These are phyloP conservation scores for Helotiales sp. DNA, from an alignment of 2,329 filamentous ascomycete genomes.

Conservation along the genomic window DNA sequence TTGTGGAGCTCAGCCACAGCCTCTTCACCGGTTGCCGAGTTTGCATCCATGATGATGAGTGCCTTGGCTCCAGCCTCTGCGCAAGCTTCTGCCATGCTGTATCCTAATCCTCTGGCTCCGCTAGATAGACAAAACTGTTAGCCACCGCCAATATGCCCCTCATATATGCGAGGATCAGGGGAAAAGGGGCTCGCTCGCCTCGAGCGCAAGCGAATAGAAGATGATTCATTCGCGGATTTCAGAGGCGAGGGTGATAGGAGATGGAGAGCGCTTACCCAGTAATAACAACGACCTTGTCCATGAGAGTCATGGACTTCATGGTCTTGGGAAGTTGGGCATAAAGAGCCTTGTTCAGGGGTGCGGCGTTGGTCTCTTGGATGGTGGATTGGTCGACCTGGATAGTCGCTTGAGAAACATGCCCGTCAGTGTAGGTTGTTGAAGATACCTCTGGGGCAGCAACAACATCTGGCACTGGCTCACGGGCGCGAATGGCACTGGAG, in stretches of 20 bases:
- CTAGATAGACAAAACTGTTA: constrained; percentile 44
- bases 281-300: constrained; percentile 70
- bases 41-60: constrained; percentile 74
- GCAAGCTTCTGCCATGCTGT: constrained; percentile 76
- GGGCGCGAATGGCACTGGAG: constrained; percentile 19
- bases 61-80: constrained; percentile 74
- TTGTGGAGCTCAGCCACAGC: constrained; percentile 68
- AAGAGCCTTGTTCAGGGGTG: constrained; percentile 53
- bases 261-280: constrained; percentile 59
- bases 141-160: neutral
- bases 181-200: no score
- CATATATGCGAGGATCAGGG: neutral
- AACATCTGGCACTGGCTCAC: constrained; percentile 26
- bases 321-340: constrained; percentile 61
- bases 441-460: constrained; percentile 33
- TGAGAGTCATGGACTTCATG: constrained; percentile 67
- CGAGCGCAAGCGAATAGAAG: no score
- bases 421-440: constrained; percentile 23
- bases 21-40: constrained; percentile 69
- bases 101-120: constrained; percentile 74
- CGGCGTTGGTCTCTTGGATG: constrained; percentile 21
- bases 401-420: constrained; percentile 24
- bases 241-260: neutral
- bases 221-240: neutral
- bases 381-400: constrained; percentile 28